phyloP scores from a whole-genome alignment of 176 grass and related monocot species.

The Cenchrus americanus region DNA sequence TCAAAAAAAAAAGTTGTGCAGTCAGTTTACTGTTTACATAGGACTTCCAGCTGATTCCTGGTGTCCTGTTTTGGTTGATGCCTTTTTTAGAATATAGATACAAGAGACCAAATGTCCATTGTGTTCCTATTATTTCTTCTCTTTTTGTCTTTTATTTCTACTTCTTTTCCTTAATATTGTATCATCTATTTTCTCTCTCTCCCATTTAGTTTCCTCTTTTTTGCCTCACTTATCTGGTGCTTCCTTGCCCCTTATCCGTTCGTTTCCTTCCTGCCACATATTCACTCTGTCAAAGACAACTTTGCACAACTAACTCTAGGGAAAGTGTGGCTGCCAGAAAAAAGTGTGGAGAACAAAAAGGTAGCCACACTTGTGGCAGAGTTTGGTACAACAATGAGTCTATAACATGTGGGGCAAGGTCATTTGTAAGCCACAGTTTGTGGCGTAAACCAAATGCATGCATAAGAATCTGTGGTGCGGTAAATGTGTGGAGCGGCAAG shows the following conservation, averaged over 20 bases:
- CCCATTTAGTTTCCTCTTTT: no score
- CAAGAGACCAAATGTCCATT: no score
- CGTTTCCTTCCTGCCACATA: no score
- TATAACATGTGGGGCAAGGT: neutral
- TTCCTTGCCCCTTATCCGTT: no score
- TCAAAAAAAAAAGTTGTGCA: neutral
- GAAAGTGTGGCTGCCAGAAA: neutral
- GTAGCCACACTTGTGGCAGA: neutral
- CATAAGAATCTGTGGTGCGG: neutral
- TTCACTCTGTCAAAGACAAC: neutral
- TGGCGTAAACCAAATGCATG: neutral
- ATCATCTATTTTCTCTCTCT: no score
- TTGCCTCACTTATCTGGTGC: no score
- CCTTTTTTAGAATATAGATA: neutral
- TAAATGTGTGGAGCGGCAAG: neutral
- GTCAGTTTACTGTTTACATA: conserved; percentile 31
- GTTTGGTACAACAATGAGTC: neutral
- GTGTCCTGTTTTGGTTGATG: conserved; percentile 1
- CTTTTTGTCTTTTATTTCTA: no score
- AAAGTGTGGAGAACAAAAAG: neutral
- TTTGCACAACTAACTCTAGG: neutral
- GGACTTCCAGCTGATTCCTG: neutral
- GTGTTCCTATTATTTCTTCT: no score
- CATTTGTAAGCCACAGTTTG: neutral
- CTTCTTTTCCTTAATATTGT: no score